Percentiles rank a stretch among this genome's conserved stretches.
Evolutionary conservation across 768 basidiomycete genomes (phyloP).

Genomic region (Termitomyces sp.): DNA sequence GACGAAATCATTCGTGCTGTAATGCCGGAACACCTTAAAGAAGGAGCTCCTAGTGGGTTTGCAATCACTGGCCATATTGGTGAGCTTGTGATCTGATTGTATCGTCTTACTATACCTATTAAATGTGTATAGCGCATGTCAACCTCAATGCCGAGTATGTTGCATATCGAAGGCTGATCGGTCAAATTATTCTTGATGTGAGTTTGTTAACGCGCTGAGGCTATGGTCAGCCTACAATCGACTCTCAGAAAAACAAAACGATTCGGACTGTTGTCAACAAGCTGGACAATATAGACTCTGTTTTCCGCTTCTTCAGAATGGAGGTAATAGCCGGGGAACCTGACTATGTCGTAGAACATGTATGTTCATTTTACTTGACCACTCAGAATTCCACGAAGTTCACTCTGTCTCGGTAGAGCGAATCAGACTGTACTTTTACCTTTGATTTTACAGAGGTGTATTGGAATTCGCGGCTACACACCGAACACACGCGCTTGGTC

Average conservation of each 20-base stretch:
- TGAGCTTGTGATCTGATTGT: constrained; percentile 23
- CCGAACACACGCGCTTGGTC: constrained; percentile 87
- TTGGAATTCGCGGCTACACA: constrained; percentile 95
- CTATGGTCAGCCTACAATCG: neutral
- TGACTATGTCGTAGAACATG: constrained; percentile 83
- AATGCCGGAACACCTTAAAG: constrained; percentile 71
- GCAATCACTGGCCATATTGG: constrained; percentile 90
- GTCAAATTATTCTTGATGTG: constrained; percentile 91
- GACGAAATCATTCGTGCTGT: constrained; percentile 82
- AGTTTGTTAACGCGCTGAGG: constrained; percentile 6
- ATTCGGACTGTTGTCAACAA: constrained; percentile 95
- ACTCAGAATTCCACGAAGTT: neutral
- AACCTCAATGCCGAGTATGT: constrained; percentile 89
- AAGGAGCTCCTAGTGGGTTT: constrained; percentile 83
- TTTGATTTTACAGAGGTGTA: constrained; percentile 97
- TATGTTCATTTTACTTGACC: constrained; percentile 23
- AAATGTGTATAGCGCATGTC: constrained; percentile 61
- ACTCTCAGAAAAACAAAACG: constrained; percentile 72
- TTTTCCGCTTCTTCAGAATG: constrained; percentile 95
- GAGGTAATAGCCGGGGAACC: constrained; percentile 91
- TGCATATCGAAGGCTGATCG: constrained; percentile 87
- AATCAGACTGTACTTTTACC: constrained; percentile 80
- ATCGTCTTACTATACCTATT: neutral
- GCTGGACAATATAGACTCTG: constrained; percentile 73
- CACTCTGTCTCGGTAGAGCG: constrained; percentile 45